phyloP scores from a whole-genome alignment of 1,139 yeast species.

The Suhomyces atakaporum region DNA sequence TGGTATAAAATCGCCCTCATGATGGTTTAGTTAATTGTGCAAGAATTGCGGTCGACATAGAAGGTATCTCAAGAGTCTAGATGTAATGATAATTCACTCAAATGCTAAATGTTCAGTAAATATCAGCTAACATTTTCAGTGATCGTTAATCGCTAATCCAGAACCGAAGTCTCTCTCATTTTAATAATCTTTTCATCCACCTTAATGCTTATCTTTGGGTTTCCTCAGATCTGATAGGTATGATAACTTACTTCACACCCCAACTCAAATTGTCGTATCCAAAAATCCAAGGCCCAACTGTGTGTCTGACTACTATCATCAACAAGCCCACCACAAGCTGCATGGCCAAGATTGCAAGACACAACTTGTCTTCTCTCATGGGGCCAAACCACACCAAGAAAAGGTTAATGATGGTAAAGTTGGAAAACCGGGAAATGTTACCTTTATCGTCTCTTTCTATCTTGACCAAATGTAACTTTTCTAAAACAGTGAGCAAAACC shows the following conservation, averaged over 20 bases:
- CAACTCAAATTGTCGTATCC: conserved; percentile 79
- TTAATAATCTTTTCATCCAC: too few relatives aligned
- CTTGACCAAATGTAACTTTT: conserved; percentile 51
- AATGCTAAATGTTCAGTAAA: too few relatives aligned
- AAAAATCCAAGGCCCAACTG: conserved; percentile 81
- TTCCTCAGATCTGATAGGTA: not conserved
- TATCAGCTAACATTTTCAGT: too few relatives aligned
- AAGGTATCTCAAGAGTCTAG: too few relatives aligned
- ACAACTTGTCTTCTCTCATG: conserved; percentile 75
- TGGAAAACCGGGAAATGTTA: conserved; percentile 57
- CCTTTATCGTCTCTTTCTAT: conserved; percentile 39
- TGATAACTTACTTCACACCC: conserved; percentile 35
- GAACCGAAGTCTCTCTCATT: too few relatives aligned
- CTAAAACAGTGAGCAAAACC: conserved; percentile 37
- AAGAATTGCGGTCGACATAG: too few relatives aligned
- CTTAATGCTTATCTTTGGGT: too few relatives aligned
- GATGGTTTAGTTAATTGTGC: too few relatives aligned
- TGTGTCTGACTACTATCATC: conserved; percentile 76
- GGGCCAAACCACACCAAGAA: conserved; percentile 88
- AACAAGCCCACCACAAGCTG: conserved; percentile 68
- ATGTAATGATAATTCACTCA: too few relatives aligned
- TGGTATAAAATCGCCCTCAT: too few relatives aligned
- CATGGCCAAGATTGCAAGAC: conserved; percentile 54
- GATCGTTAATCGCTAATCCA: too few relatives aligned
- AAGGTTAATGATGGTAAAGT: conserved; percentile 85